Evolutionary conservation across 2,329 filamentous ascomycete species (phyloP).

Genomic region (Trichophyton equinum): DNA sequence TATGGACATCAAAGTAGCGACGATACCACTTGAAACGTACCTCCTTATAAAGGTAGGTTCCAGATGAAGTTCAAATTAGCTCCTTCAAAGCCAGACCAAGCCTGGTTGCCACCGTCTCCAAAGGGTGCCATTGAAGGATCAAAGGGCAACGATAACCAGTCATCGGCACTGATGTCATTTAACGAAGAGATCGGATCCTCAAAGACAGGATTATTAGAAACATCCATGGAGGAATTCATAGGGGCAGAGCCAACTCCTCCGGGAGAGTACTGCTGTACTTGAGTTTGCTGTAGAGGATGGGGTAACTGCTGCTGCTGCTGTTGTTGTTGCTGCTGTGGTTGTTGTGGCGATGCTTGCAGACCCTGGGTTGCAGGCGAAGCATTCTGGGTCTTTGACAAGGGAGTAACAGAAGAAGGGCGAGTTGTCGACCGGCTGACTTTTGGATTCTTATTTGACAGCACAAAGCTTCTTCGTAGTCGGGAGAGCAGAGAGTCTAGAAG

Average conservation of each 20-base stretch:
- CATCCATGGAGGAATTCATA: constrained; percentile 5
- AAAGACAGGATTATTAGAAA: constrained; percentile 7
- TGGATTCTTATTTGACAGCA: constrained; percentile 22
- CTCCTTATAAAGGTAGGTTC: constrained; percentile 28
- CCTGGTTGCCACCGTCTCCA: constrained; percentile 26
- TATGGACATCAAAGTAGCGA: neutral
- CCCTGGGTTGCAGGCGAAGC: neutral
- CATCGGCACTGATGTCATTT: constrained; percentile 20
- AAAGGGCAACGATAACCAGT: constrained; percentile 33
- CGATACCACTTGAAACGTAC: neutral
- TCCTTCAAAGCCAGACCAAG: constrained; percentile 29
- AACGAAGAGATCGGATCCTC: constrained; percentile 10
- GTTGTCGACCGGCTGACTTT: constrained; percentile 19
- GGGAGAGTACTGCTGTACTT: neutral
- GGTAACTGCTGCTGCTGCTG: constrained; percentile 4
- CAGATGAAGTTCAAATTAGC: constrained; percentile 33
- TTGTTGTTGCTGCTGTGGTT: neutral
- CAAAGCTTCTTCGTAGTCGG: constrained; percentile 27
- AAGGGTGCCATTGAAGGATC: constrained; percentile 35
- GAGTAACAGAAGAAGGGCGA: constrained; percentile 20
- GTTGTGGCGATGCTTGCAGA: neutral
- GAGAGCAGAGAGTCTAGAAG: constrained; percentile 37
- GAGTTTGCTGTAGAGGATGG: neutral
- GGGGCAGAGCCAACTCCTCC: neutral
- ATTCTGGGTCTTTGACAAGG: constrained; percentile 19